Evolutionary conservation across 1,139 yeast species (phyloP).

Genomic region (Suhomyces panamericanus): DNA sequence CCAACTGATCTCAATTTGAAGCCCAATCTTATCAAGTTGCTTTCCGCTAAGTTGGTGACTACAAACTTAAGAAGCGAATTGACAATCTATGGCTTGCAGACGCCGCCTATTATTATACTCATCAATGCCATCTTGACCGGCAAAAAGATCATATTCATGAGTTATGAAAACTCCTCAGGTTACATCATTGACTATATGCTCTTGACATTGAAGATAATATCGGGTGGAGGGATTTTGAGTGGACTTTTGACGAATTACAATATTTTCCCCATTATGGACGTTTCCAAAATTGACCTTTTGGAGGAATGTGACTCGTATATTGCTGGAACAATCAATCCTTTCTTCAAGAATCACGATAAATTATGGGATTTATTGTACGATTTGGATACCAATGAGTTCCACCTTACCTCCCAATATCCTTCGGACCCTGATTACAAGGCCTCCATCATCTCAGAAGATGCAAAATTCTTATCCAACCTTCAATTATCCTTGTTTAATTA

Average conservation of each 20-base stretch:
- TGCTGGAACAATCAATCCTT: constrained; percentile 70
- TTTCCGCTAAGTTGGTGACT: constrained; percentile 36
- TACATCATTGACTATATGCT: constrained; percentile 57
- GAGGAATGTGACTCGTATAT: constrained; percentile 54
- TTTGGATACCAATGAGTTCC: constrained; percentile 50
- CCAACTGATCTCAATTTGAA: constrained; percentile 50
- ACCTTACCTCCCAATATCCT: constrained; percentile 24
- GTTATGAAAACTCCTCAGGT: constrained; percentile 56
- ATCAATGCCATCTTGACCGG: constrained; percentile 61
- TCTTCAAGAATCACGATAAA: constrained; percentile 57
- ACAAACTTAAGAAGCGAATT: constrained; percentile 35
- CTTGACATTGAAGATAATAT: constrained; percentile 52
- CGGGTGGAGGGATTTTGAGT: constrained; percentile 60
- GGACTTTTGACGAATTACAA: constrained; percentile 49
- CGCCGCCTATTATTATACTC: constrained; percentile 58
- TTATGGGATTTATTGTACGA: constrained; percentile 63
- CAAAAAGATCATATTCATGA: constrained; percentile 53
- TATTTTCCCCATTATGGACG: constrained; percentile 63
- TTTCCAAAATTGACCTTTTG: constrained; percentile 58
- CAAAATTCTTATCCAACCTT: constrained; percentile 45
- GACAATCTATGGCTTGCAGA: constrained; percentile 55
- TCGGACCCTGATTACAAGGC: constrained; percentile 23
- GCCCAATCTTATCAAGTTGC: constrained; percentile 40
- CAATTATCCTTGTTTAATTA: constrained; percentile 47
- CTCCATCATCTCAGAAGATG: constrained; percentile 50